A percentile compares a stretch with the other conserved stretches of the same genome.
Conservation (phyloP, 2,329 filamentous ascomycete genomes). For the Ceratocystis ficicola region DNA sequence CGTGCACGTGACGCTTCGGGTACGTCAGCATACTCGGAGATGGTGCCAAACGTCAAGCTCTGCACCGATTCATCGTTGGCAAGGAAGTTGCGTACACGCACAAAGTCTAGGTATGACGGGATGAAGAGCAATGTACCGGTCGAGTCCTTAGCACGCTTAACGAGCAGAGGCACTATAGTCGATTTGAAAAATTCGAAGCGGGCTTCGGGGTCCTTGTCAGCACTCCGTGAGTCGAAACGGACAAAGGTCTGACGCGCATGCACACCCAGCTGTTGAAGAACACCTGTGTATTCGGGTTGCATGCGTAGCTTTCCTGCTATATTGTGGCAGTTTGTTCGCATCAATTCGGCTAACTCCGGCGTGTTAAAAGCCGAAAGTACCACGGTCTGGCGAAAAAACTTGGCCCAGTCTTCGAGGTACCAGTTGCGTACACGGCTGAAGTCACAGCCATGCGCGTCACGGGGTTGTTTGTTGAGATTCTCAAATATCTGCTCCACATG, state of each 20-base stretch:
- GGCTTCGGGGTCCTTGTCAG: constrained; percentile 63
- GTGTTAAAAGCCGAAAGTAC: constrained; percentile 72
- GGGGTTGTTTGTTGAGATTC: constrained; percentile 81
- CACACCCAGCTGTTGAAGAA: constrained; percentile 60
- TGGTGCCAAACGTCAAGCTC: constrained; percentile 56
- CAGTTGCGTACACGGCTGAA: constrained; percentile 80
- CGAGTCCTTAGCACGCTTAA: constrained; percentile 52
- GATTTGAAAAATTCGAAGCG: constrained; percentile 85
- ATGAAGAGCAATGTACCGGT: constrained; percentile 75
- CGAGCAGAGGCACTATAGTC: constrained; percentile 63
- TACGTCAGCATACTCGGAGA: constrained; percentile 77
- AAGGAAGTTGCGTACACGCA: constrained; percentile 85
- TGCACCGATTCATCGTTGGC: constrained; percentile 51
- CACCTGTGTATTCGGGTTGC: constrained; percentile 51
- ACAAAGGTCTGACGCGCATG: constrained; percentile 79
- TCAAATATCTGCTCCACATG: constrained; percentile 86
- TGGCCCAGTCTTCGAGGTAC: constrained; percentile 83
- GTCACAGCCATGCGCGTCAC: constrained; percentile 82
- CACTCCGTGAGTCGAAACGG: constrained; percentile 54
- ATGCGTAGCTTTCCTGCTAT: constrained; percentile 67
- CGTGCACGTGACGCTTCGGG: constrained; percentile 71
- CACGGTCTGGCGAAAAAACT: constrained; percentile 73
- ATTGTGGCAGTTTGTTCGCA: constrained; percentile 66
- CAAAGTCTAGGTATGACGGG: constrained; percentile 88
- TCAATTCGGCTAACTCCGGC: constrained; percentile 72